Percentiles rank a stretch among this genome's conserved stretches.
These are phyloP conservation scores for Darksidea phi DNA, from an alignment of 495 filamentous ascomycete species.

Conservation along the genomic window DNA sequence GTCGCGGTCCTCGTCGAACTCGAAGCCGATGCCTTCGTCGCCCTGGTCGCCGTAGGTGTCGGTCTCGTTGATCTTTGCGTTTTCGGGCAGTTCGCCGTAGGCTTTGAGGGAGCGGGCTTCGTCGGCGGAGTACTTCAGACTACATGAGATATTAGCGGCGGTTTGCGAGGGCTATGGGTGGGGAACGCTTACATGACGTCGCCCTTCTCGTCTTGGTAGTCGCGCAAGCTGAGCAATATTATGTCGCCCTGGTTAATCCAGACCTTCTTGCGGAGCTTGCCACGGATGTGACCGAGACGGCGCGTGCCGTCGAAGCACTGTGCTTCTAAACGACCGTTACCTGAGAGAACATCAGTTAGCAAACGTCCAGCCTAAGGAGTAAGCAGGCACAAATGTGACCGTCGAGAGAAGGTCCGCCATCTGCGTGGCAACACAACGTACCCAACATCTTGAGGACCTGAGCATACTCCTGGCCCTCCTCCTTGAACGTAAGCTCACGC, in stretches of 20 bases:
- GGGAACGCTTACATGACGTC: slow-evolving; percentile 66
- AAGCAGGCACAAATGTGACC: too few relatives aligned
- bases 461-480: slow-evolving; percentile 81
- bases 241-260: slow-evolving; percentile 65
- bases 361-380: too few relatives aligned
- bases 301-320: slow-evolving; percentile 95
- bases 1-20: slow-evolving; percentile 66
- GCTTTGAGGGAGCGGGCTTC: slow-evolving; percentile 93
- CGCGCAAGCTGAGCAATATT: slow-evolving; percentile 91
- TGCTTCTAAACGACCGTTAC: slow-evolving; percentile 91
- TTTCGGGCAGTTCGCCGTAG: slow-evolving; percentile 95
- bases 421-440: too few relatives aligned
- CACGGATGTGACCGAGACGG: slow-evolving; percentile 80
- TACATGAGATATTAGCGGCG: too few relatives aligned
- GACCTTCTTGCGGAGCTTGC: slow-evolving; percentile 97
- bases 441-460: slow-evolving; percentile 99
- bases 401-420: too few relatives aligned
- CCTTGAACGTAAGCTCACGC: slow-evolving; percentile 97
- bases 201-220: slow-evolving; percentile 98
- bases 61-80: slow-evolving; percentile 99
- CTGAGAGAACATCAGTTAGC: too few relatives aligned
- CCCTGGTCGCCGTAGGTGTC: slow-evolving; percentile 79
- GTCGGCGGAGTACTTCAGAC: slow-evolving; percentile 94
- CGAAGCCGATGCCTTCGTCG: slow-evolving; percentile 77
- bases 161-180: too few relatives aligned